Evolutionary conservation across 345 rosid genomes (phyloP).

Genomic region (Eucalyptus erythrocorys): DNA sequence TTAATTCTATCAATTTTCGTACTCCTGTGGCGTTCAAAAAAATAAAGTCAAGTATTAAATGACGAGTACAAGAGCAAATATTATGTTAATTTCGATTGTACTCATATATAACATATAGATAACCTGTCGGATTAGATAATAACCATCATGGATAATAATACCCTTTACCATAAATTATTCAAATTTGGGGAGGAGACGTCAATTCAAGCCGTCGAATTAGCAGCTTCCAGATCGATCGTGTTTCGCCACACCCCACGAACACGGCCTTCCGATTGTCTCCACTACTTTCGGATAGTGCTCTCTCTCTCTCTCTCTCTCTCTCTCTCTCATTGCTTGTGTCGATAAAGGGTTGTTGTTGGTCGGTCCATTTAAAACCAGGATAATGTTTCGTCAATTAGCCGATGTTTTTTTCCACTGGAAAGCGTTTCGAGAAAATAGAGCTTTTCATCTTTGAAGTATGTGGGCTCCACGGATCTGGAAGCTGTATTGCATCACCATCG

Average conservation of each 20-base stretch:
- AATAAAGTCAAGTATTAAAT: background rate
- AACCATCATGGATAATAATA: background rate
- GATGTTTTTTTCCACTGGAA: background rate
- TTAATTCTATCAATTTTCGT: too few species aligned
- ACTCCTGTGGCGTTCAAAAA: fast-evolving
- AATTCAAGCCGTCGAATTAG: background rate
- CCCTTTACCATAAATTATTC: background rate
- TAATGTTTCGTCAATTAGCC: background rate
- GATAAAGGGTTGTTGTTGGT: background rate
- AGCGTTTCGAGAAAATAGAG: background rate
- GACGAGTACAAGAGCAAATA: fast-evolving
- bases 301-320: background rate
- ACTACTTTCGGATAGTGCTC: background rate
- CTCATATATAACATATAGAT: fast-evolving
- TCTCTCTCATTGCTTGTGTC: background rate
- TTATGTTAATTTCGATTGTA: fast-evolving
- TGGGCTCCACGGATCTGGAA: background rate
- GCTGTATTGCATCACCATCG: too few species aligned
- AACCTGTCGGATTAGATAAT: background rate
- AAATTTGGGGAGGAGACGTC: background rate
- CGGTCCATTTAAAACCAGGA: background rate
- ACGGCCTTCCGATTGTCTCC: background rate
- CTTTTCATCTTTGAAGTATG: background rate
- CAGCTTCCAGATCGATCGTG: background rate
- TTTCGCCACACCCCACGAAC: background rate